Base-by-base conservation (phyloP, 495 filamentous ascomycete genomes). In the Penicillium chermesinum region DNA sequence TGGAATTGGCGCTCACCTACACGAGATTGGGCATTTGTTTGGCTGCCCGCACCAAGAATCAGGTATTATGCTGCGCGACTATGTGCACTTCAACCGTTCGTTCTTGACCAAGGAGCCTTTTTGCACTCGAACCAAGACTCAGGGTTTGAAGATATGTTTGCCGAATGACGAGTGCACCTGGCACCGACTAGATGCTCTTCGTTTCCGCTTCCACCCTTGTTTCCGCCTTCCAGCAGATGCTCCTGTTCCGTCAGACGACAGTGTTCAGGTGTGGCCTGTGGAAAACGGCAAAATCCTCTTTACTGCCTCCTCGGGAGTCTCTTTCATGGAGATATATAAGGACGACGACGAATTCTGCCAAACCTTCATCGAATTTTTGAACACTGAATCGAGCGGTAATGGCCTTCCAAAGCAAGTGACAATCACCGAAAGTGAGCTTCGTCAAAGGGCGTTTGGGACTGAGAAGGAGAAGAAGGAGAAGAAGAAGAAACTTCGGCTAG, bases 1-100 rank as follows among this genome's bases (percentile, higher is more conserved):
- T 49, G 89, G 90, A 38, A 94, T 96, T 54, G 90, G 91, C 7
- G 90, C 89, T 19, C 89, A 95, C 68, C 67, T 96, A 10, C 91
- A 94, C 59, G 89, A 95, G 65, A 81, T 81, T 0, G 91, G 91
- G 2, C 91, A 94, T 66, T 64, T 91, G 15, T 83, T 96, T 52
- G 89, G 91, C 36, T 89, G 86, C 52, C 89, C 91, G 7, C 88
- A 93, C 61, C 88, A 87, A 57, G 88, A 89, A 49, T 85, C 71
- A 32, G 91, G 91, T 7, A 76, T 96, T 48, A 96, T 96, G 91
- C 72, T 86, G 13, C 77, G 87, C 43, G 91, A 94, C 58, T 96
- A 91, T 62, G 80, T 87, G 14, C 82, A 73, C 7, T 65, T 96
- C 2, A 91, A 89, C 61, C 83, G 90, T n/a, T 83, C 86, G 0